phyloP scores from a whole-genome alignment of 1,139 yeast species.

The Spencermartinsiella ligniputridi region DNA sequence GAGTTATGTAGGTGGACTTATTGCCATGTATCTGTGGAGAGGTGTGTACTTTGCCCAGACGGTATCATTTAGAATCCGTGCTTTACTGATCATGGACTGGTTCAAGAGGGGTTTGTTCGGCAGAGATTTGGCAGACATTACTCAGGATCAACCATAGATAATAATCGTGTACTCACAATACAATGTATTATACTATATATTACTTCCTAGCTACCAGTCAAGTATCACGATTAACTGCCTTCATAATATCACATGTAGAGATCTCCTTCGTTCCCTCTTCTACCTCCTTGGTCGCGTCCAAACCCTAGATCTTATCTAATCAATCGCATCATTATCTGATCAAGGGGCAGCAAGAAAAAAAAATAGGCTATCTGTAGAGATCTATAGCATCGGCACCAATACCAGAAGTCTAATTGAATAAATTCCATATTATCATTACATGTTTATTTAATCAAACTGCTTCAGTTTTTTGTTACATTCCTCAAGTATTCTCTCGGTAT shows the following conservation, averaged over 20 bases:
- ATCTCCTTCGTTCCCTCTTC: too few species aligned
- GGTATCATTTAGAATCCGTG: constrained; percentile 55
- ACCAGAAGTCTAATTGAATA: too few species aligned
- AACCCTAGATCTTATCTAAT: not conserved
- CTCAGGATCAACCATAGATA: constrained; percentile 4
- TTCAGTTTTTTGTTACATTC: constrained; percentile 29
- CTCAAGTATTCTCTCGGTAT: constrained; percentile 24
- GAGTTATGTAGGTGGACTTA: constrained; percentile 52
- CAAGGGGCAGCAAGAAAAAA: not conserved
- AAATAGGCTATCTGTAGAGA: too few species aligned
- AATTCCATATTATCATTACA: too few species aligned
- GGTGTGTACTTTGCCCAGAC: constrained; percentile 61
- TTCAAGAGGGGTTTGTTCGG: constrained; percentile 59
- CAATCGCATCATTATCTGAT: not conserved
- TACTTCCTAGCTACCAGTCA: too few species aligned
- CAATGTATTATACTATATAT: not conserved
- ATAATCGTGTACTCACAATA: not conserved
- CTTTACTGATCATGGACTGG: constrained; percentile 58
- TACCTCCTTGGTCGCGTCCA: too few species aligned
- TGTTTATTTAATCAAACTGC: not conserved
- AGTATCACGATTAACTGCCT: too few species aligned
- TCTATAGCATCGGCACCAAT: too few species aligned
- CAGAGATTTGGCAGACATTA: constrained; percentile 45
- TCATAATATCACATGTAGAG: too few species aligned
- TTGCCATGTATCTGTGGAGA: constrained; percentile 66